Base-by-base conservation (phyloP, 371 early-diverging fungal genomes). In the Rhizopus sp. region DNA sequence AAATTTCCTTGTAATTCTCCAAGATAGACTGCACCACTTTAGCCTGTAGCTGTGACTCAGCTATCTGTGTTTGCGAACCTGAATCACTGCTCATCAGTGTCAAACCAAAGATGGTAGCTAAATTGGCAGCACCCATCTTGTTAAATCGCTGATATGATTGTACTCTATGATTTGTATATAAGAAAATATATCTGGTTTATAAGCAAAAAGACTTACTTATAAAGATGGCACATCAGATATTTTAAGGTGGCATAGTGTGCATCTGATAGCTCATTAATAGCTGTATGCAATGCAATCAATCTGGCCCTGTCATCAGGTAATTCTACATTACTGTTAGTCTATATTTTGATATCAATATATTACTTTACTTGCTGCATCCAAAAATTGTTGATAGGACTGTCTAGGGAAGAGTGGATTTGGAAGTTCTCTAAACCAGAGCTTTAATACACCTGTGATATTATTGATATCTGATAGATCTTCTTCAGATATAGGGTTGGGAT, bases 371-470 rank as follows among this genome's bases (percentile, higher is more conserved):
- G 88, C 86, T 12, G 90, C 89, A 41, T 83, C 79, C 15, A 90
- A 69, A 48, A 95, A 84, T 16, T 81, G 70, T 12, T 81, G 72
- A 64, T 87, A 89, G 51, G 82, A 65, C 13, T 59, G 57, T 17
- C 76, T 57, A 7, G 96, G 89, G 45, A 97, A 70, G 3, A 96
- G 68, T 3, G 94, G 89, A 53, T 93, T 90, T 13, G 96, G 95
- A 12, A 97, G 70, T 65, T 95, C 95, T 39, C 96, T 85, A 70
- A 97, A 90, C 81, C 88, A 97, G 42, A 93, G 77, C 63, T 97
- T 96, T 12, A 97, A 69, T 10, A 90, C 85, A 41, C 93, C 82
- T 7, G 94, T 74, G 4, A 94, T 77, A 52, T 83, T 88, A 66
- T 92, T 89, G 53, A 96, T 84, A 65, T 94, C 94, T 1, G 80